Percentiles rank a stretch among this genome's conserved stretches.
These are phyloP conservation scores for Vanilla planifolia DNA, from an alignment of 106 monocot species.

Conservation along the genomic window DNA sequence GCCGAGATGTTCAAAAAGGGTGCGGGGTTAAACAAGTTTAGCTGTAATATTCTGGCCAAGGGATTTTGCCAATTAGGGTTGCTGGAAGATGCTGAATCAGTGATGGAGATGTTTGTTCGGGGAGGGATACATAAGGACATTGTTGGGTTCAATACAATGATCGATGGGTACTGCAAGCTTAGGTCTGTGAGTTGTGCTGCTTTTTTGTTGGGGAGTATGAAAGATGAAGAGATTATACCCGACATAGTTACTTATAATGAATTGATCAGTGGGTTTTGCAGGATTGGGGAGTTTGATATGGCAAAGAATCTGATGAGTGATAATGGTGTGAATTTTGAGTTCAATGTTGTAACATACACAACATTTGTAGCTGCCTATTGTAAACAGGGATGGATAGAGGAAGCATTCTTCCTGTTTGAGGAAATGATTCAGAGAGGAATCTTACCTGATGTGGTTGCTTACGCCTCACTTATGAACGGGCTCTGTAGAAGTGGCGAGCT, in stretches of 20 bases:
- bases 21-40: conserved; percentile 41
- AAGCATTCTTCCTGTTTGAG: conserved; percentile 59
- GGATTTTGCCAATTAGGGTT: conserved; percentile 42
- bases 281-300: conserved; percentile 33
- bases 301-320: conserved; percentile 47
- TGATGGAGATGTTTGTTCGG: conserved; percentile 40
- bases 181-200: conserved; percentile 32
- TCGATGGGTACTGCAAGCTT: conserved; percentile 71
- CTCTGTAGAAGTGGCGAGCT: conserved; percentile 49
- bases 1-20: conserved; percentile 81
- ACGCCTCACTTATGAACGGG: conserved; percentile 56
- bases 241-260: conserved; percentile 73
- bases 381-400: conserved; percentile 31
- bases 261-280: conserved; percentile 66
- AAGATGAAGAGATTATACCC: conserved; percentile 20
- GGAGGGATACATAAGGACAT: conserved; percentile 45
- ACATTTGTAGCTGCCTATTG: conserved; percentile 51
- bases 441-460: conserved; percentile 82
- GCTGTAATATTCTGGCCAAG: conserved; percentile 49
- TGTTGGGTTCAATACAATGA: conserved; percentile 66
- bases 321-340: conserved; percentile 18
- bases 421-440: conserved; percentile 73
- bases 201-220: conserved; percentile 48
- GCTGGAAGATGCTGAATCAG: conserved; percentile 28
- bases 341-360: conserved; percentile 71